Conservation (phyloP, 2,329 filamentous ascomycete species). For the Nigrospora oryzae region DNA sequence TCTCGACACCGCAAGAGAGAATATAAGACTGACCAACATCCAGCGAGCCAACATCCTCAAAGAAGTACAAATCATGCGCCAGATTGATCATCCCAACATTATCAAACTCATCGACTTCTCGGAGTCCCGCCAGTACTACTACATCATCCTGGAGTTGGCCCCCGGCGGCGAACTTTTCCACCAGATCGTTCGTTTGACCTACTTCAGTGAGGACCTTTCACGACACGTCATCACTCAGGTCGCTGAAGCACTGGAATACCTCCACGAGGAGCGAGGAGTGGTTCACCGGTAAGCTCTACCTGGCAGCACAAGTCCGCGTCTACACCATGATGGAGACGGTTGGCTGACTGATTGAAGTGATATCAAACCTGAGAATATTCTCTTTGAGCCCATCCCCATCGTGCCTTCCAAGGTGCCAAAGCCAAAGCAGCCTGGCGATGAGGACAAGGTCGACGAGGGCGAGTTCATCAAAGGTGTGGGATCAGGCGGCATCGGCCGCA, state of each 20-base stretch:
- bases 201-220: constrained; percentile 94
- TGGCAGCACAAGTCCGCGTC: too few relatives aligned
- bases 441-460: constrained; percentile 95
- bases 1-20: neutral
- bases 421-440: constrained; percentile 77
- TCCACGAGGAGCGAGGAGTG: constrained; percentile 91
- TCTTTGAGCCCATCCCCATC: constrained; percentile 82
- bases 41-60: constrained; percentile 96
- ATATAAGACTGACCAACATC: constrained; percentile 18
- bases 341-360: constrained; percentile 49
- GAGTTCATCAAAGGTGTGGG: constrained; percentile 80
- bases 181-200: constrained; percentile 94
- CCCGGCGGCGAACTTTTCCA: constrained; percentile 96
- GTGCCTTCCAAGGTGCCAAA: constrained; percentile 73
- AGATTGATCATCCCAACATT: constrained; percentile 93
- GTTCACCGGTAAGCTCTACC: constrained; percentile 73
- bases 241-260: constrained; percentile 84
- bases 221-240: constrained; percentile 93
- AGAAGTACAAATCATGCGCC: constrained; percentile 97
- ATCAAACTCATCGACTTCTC: constrained; percentile 89
- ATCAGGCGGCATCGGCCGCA: constrained; percentile 81
- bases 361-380: constrained; percentile 95
- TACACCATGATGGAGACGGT: neutral
- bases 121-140: constrained; percentile 92
- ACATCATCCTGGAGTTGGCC: constrained; percentile 91